Base-by-base conservation (phyloP, 176 grass and related monocot species). In the Raddia guianensis region DNA sequence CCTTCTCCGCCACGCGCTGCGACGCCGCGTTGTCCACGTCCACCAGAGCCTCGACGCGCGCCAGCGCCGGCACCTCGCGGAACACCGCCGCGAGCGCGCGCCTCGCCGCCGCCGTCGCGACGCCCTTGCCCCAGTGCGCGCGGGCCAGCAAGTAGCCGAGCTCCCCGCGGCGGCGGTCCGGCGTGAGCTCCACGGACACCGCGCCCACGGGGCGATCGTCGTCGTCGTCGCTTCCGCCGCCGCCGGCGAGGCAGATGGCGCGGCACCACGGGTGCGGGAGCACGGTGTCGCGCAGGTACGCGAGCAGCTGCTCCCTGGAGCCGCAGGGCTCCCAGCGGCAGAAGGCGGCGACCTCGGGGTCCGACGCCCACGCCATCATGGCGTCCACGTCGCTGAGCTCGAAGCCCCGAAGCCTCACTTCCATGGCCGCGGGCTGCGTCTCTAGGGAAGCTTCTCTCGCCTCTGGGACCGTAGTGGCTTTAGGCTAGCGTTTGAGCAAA, bases 1-100 rank as follows among this genome's bases (percentile, higher is more conserved):
- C 90, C 81, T 94, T 98, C 95, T 91, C 90, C 73, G 63, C 72
- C 50, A 94, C 90, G 80, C 86, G 88, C 64, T 93, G 92, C 14
- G 92, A 94, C 64, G 80, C 90, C 69, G 51, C 44, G 84, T 98
- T 94, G 57, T 86, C 74, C n/a, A 92, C 85, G 59, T 92, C 90
- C 69, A 98, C 92, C 15, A 92, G 68, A 53, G 90, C 90, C 82
- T 94, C 90, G 6, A 97, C 82, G 71, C 92, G 88, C 49, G 18
- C 80, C 80, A 94, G 68, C 2, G 83, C 90, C 2, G 78, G 35
- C 27, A 87, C 46, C 33, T 89, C 86, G 3, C 12, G 18, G 83
- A 98, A 89, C 12, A 63, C 80, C 3, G n/a, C 18, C 15, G 40
- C 20, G 11, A 94, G 33, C 49, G 79, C 88, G 37, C 54, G 20